phyloP scores from a whole-genome alignment of 805 yeast genomes.

The Vanderwaltozyma polyspora region DNA sequence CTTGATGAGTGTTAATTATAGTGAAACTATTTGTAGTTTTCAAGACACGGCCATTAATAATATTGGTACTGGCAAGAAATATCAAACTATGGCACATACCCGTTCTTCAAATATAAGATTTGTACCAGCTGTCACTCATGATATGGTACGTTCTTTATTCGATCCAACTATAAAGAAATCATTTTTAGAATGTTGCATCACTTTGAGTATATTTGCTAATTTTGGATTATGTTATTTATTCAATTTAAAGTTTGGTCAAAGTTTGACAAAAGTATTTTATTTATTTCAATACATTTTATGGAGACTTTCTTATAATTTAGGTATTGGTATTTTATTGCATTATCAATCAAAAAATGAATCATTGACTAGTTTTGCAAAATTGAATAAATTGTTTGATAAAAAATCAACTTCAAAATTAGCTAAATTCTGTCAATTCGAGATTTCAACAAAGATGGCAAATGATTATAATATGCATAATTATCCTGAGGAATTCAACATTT shows the following conservation, averaged over 20 bases:
- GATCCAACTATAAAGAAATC: conserved; percentile 68
- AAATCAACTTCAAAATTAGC: conserved; percentile 27
- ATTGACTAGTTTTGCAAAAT: conserved; percentile 42
- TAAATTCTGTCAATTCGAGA: conserved; percentile 34
- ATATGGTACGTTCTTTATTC: conserved; percentile 70
- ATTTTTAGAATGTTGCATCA: conserved; percentile 47
- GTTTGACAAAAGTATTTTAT: conserved; percentile 29
- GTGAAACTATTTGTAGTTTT: no score
- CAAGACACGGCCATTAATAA: no score
- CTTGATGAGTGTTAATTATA: no score
- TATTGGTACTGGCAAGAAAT: no score
- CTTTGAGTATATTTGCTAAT: conserved; percentile 32
- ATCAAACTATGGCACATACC: conserved; percentile 17
- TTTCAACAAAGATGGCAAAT: conserved; percentile 35
- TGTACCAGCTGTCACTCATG: conserved; percentile 48
- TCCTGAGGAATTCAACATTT: conserved; percentile 71
- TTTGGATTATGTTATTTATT: conserved; percentile 24
- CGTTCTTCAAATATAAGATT: conserved; percentile 25
- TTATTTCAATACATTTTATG: conserved; percentile 53
- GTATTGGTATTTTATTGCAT: conserved; percentile 59
- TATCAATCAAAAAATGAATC: conserved; percentile 50
- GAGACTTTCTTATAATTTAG: conserved; percentile 66
- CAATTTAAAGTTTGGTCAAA: conserved; percentile 12
- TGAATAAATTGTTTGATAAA: conserved; percentile 33
- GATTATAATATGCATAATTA: conserved; percentile 20